Base-by-base conservation (phyloP, 2,329 filamentous ascomycete species). In the Mycogone perniciosa region DNA sequence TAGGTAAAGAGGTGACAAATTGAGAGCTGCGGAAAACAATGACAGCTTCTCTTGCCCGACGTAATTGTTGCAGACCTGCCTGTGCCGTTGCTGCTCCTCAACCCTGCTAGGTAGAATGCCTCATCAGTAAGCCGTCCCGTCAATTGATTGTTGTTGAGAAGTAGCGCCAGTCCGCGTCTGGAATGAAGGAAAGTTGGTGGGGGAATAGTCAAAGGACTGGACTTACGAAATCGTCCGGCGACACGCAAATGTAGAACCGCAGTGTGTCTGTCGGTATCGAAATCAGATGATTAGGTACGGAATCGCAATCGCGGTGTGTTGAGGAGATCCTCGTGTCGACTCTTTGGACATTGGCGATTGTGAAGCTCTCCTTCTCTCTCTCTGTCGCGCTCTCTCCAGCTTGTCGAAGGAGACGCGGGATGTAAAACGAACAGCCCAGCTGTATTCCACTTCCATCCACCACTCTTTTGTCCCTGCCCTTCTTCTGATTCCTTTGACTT, bases 111-210 rank as follows among this genome's bases (percentile, higher is more conserved):
- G 40, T 31, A 38, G 39, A 50, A 31, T 45, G 42, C 31, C 34
- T 46, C 50, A 38, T 45, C 39, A 55, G 50, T 50, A 55, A 54
- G 47, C 31, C 13, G 39, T 31, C 31, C 44, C 49, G 48, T 50
- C 50, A 46, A 40, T 51, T 30, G 41, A 35, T 53, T 60, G 51
- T 60, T 59, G 54, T 57, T 55, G 48, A 35, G 33, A 53, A 50
- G 51, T 45, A 41, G 46, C 33, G 46, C 48, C 35, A 31, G 47
- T 46, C 49, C 52, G 54, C 49, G 57, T 53, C 50, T 60, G 58
- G 58, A 60, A 61, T 61, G 59, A 47, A 54, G 50, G 51, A 41
- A 51, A 50, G 52, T 43, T 39, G 50, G 48, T 34, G 44, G 33
- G 35, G 26, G 42, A 27, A 13, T 13, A 13, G 13, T 30, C 26